Base-by-base conservation (phyloP, 768 basidiomycete genomes). In the Lentinula guzmanii region DNA sequence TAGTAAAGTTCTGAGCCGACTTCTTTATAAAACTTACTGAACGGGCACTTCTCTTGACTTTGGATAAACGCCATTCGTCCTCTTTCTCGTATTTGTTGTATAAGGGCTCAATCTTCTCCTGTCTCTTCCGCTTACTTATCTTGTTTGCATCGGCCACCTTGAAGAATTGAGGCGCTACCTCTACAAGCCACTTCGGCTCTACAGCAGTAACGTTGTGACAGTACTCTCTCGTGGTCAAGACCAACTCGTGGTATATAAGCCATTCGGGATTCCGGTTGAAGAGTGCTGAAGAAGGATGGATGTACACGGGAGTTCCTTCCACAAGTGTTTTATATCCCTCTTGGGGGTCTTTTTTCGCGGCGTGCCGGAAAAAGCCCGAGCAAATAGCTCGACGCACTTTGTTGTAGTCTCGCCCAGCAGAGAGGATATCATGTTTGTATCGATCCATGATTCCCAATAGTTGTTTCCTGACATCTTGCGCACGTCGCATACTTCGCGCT, bases 141-240 rank as follows among this genome's bases (percentile, higher is more conserved):
- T 97, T 98, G 77, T 95, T 95, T 58, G 86, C 91, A 73, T 98
- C 97, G 2, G 96, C 95, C 48, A 99, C 94, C 74, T 92, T 93
- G 89, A 98, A 99, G 82, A 97, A 98, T 63, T 95, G 94, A 1
- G 97, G 96, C 6, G 96, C 97, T 24, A 96, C 95, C 69, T 99
- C 95, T 16, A 95, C 91, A 7, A 98, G 85, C 97, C 96, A 99
- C 72, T 97, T 97, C 4, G 97, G 96, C 71, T 99, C 97, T 62
- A 99, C 84, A 0, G 93, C 92, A 0, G 94, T 96, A 48, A 98
- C 93, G 59, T 91, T 94, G 68, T 92, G 89, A 71, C 89, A 92
- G 70, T 92, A 97, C 74, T 94, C 92, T 68, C 95, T 85, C n/a
- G 97, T 97, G 11, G 97, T 98, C 64, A 98, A 79, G 58, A 98